Evolutionary conservation across 2,329 filamentous ascomycete species (phyloP), one percentile per base, ranked within the genome.

Genomic region (Sporothrix sp.): DNA sequence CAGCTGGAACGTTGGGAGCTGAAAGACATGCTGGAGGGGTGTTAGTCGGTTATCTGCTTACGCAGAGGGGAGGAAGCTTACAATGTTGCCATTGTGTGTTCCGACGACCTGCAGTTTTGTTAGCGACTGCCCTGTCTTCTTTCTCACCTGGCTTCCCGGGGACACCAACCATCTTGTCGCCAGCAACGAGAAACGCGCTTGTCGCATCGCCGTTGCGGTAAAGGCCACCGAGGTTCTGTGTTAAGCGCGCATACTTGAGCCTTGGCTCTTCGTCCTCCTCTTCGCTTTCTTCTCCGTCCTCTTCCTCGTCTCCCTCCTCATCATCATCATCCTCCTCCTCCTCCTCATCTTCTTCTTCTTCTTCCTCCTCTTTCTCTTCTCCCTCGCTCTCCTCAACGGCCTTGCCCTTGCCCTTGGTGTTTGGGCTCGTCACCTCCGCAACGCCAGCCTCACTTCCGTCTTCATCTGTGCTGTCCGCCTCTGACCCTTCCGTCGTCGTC

Each of bases 161-260:
- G 40, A 46, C 51, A 51, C 72, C 60, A 74, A 91, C 87, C 91
- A 97, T 95, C 72, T 97, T 97, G 72, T 98, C 91, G 48, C 91
- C 91, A 36, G 86, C 86, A 45, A 95, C 87, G 45, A 94, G 70
- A 64, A 95, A 95, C 8, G 87, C 74, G 66, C 90, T 96, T 23
- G 91, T 96, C 59, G 89, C 87, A 75, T 98, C 93, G 59, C 88
- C 90, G 70, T 95, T 95, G 52, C 89, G 83, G 70, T 98, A 98
- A 30, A 96, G 79, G 38, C 84, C 73, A 23, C 78, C 81, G 54
- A 98, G 71, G 60, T 84, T 83, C 54, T 82, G 84, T 7, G 93
- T 97, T 58, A 97, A 70, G 44, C 88, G 84, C 46, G 84, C 85
- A 65, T 96, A 96, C 68, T 98, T 98, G 60, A 98, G 78, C 62